Evolutionary conservation across 495 filamentous ascomycete genomes (phyloP), one percentile per base, ranked within the genome.

Genomic region (Penicillium antarcticum): DNA sequence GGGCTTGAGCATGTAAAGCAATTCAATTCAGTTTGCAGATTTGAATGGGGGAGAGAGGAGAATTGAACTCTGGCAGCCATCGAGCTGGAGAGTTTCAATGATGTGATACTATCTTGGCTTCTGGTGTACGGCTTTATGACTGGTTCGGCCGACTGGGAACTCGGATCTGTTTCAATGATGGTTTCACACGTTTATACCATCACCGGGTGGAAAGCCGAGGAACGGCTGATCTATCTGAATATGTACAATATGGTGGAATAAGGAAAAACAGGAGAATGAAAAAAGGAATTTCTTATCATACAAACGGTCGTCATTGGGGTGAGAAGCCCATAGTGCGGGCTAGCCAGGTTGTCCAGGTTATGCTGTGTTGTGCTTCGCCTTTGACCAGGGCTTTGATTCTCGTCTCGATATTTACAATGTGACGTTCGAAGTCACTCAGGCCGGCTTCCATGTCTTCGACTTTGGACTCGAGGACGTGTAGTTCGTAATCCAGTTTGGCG

Each of bases 401-500:
- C 32, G 70, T 73, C 72, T 98, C 95, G 17, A 96, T 77, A 45
- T 87, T 82, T 36, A 80, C 74, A 2, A 98, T 91, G 61, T 91
- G 87, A 31, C 81, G 77, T 64, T 87, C 89, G 62, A 95, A 95
- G 47, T 94, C 89, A 14, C 67, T 73, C 9, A 96, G 78, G 0
- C 88, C 88, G 42, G 89, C 84, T 58, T 96, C 92, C 32, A 96
- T 87, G 58, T 98, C 94, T 52, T 87, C 81, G 29, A 97, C 87
- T 60, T 89, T 91, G 16, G 85, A 86, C 42, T 87, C 78, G 18
- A 98, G 73, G 18, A 83, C 87, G 44, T 83, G 81, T 32, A 97
- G 81, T 71, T 98, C 95, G 66, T 98, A 98, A 60, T 98, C 92
- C 52, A 98, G 75, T 76, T 92, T 94, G 17, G 89, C 89, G 5